Base-by-base conservation (phyloP, 345 rosid genomes). In the Cardamine chenopodiifolia region DNA sequence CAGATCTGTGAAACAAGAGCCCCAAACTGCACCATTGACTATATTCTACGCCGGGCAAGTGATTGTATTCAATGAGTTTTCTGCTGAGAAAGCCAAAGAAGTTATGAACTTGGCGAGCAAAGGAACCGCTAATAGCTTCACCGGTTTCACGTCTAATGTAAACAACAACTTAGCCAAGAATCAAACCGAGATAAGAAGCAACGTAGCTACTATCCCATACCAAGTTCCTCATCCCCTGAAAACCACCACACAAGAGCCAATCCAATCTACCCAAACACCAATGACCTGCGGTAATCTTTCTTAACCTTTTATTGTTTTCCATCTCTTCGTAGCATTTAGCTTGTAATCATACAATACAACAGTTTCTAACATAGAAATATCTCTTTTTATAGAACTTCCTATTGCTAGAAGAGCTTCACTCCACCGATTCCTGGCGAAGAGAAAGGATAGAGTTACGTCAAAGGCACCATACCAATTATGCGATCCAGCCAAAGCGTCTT, bases 351-450 rank as follows among this genome's bases (percentile, higher is more conserved):
- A 49, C 2, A 25, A 18, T 23, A 49, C 4, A 25, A 18, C 65
- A 62, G 32, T 25, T 69, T 45, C 66, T 65, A 39, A 71, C 48
- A 20, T 2, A 71, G 5, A 47, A 0, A 5, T 10, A 5, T 37
- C 14, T 53, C 18, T 44, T 31, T 18, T 14, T 42, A 57, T 87
- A 91, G 98, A 88, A 79, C 84, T 94, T 18, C 98, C 98, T 39
- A 86, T 94, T 55, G 95, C 95, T n/a, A 83, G 96, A 86, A 82
- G 89, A 79, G 95, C 93, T 66, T 94, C 98, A 25, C 97, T 94
- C 14, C 98, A 90, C 75, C 86, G 98, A 63, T 94, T 94, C 87
- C 37, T 94, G 63, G 96, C 84, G 80, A 94, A 90, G 89, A 86
- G 98, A 68, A 94, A 94, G 81, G 96, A 94, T 32, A 89, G 98